Conservation (phyloP, 306 rosid species). For the Quercus alba region DNA sequence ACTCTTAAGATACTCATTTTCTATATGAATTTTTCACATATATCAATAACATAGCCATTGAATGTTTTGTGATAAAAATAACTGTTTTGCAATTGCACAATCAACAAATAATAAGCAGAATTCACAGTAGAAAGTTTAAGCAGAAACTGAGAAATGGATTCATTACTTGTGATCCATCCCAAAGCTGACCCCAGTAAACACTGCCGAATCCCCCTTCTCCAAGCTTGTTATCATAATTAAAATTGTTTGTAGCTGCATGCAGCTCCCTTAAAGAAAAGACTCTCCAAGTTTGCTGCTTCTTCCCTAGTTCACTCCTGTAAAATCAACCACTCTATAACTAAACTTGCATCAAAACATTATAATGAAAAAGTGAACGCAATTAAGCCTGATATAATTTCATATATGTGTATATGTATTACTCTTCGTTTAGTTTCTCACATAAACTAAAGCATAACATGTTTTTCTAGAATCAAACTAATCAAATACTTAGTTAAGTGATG, state of each 20-base stretch:
- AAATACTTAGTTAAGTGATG: background rate
- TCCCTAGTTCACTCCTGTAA: constrained; percentile 71
- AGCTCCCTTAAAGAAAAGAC: constrained; percentile 92
- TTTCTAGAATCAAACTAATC: background rate
- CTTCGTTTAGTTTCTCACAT: constrained; percentile 1
- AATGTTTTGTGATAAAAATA: background rate
- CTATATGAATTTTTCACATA: background rate
- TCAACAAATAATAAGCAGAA: background rate
- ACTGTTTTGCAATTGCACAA: background rate
- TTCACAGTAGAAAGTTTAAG: background rate
- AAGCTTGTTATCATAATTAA: constrained; percentile 96
- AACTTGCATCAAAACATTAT: constrained; percentile 5
- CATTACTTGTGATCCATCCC: constrained; percentile 97
- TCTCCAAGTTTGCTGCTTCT: constrained; percentile 87
- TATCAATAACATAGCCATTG: background rate
- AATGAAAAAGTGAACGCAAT: background rate
- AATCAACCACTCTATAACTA: constrained; percentile 6
- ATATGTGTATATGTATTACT: background rate
- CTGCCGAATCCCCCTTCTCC: constrained; percentile 99
- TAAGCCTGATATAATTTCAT: background rate
- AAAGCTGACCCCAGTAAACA: constrained; percentile 99
- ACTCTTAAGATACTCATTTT: background rate
- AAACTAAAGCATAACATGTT: constrained; percentile 1
- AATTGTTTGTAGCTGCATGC: constrained; percentile 90
- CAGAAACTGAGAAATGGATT: background rate